Conservation (phyloP, 2,329 filamentous ascomycete genomes). For the Exophiala aquamarina region DNA sequence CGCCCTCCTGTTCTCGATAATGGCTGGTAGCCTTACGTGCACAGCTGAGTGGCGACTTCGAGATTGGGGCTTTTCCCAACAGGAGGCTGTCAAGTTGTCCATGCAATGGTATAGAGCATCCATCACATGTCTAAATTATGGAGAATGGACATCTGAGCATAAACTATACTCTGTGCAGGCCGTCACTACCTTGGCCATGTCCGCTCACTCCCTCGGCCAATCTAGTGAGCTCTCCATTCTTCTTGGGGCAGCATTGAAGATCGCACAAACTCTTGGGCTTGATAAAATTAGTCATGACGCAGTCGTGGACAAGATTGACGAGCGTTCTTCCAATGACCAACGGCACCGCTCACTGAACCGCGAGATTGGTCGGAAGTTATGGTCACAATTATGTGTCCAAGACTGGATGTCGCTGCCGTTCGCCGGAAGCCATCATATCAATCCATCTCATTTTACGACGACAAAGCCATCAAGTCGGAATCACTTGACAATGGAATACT, state of each 20-base stretch:
- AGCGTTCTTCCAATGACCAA: slow-evolving; percentile 10
- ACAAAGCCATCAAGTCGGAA: slow-evolving; percentile 36
- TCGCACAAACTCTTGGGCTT: slow-evolving; percentile 49
- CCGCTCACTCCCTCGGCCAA: slow-evolving; percentile 50
- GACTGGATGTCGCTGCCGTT: slow-evolving; percentile 46
- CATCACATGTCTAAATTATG: slow-evolving; percentile 46
- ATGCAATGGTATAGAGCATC: slow-evolving; percentile 49
- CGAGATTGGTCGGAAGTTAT: slow-evolving; percentile 40
- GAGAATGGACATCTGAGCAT: slow-evolving; percentile 46
- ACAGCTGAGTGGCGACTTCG: slow-evolving; percentile 9
- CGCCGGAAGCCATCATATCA: slow-evolving; percentile 38
- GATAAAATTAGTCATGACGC: slow-evolving; percentile 37
- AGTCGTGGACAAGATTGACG: slow-evolving; percentile 14
- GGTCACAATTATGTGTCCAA: slow-evolving; percentile 41
- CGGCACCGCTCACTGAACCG: slow-evolving; percentile 11
- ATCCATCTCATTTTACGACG: slow-evolving; percentile 37
- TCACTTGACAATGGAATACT: slow-evolving; percentile 33
- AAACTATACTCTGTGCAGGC: slow-evolving; percentile 47
- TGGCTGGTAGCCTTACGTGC: slow-evolving; percentile 25
- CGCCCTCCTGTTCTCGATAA: slow-evolving; percentile 26
- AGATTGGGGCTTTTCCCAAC: slow-evolving; percentile 47
- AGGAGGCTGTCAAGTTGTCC: slow-evolving; percentile 43
- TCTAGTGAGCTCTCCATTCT: slow-evolving; percentile 49
- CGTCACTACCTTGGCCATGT: slow-evolving; percentile 49
- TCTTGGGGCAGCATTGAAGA: slow-evolving; percentile 46